Percentiles rank a stretch among this genome's conserved stretches.
These are phyloP conservation scores for Malassezia brasiliensis DNA, from an alignment of 1,284 basidiomycete genomes.

Conservation along the genomic window DNA sequence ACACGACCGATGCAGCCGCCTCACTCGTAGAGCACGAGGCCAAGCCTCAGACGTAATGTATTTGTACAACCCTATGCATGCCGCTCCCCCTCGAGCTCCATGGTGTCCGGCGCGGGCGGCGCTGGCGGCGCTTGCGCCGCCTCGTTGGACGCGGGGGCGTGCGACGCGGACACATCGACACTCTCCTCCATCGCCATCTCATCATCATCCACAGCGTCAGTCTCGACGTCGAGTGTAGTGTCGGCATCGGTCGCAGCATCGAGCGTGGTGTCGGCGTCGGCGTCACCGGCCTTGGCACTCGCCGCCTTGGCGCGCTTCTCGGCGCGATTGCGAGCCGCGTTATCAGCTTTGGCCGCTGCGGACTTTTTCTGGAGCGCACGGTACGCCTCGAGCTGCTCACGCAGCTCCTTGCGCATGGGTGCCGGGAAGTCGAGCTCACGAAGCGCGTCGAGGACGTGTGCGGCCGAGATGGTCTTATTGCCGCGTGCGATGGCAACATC, in stretches of 20 bases:
- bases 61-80: conserved; percentile 1
- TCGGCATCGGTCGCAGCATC: background rate
- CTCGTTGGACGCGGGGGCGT: background rate
- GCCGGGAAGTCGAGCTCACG: conserved; percentile 21
- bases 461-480: conserved; percentile 20
- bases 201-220: background rate
- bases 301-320: background rate
- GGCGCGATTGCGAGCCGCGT: conserved; percentile 11
- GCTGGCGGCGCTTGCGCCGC: too few relatives aligned
- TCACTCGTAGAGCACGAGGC: background rate
- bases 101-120: background rate
- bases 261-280: background rate
- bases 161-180: too few relatives aligned
- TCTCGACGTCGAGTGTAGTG: background rate
- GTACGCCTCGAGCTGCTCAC: conserved; percentile 14
- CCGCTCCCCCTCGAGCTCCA: background rate
- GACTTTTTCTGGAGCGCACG: conserved; percentile 13
- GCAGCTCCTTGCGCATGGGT: conserved; percentile 16
- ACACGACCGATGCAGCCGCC: background rate
- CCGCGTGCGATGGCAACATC: conserved; percentile 19
- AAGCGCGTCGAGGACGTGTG: conserved; percentile 17
- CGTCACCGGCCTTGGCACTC: background rate
- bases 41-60: background rate
- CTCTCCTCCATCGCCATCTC: background rate
- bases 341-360: conserved; percentile 7